These are phyloP conservation scores for Lactarius trivialis DNA, from an alignment of 768 basidiomycete species.

Conservation along the genomic window DNA sequence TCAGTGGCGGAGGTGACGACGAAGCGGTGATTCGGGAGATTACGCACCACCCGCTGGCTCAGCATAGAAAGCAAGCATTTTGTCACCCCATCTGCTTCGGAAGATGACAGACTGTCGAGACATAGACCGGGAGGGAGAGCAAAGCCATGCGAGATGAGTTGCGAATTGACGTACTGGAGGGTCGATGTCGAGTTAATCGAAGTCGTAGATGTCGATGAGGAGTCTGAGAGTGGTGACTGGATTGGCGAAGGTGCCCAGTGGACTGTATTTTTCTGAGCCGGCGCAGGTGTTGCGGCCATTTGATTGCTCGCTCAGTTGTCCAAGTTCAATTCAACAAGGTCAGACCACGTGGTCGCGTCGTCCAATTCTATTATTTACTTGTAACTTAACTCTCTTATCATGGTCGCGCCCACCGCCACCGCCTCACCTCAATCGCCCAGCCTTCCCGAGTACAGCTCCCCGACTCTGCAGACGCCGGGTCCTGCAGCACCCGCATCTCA, in stretches of 20 bases:
- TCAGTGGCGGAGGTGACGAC: neutral
- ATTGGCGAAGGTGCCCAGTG: conserved; percentile 43
- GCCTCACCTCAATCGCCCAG: conserved; percentile 30
- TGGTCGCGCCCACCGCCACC: conserved; percentile 27
- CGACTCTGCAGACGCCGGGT: conserved; percentile 14
- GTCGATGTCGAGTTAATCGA: conserved; percentile 50
- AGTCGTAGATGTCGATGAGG: conserved; percentile 42
- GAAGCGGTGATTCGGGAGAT: neutral
- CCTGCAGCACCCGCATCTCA: conserved; percentile 28
- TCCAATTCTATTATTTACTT: neutral
- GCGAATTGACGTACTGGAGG: conserved; percentile 73
- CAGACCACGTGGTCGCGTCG: conserved; percentile 12
- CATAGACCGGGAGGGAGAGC: conserved; percentile 54
- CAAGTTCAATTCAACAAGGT: neutral
- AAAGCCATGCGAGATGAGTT: conserved; percentile 80
- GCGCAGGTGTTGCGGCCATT: conserved; percentile 18
- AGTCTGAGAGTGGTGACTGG: conserved; percentile 29
- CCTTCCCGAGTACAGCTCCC: conserved; percentile 26
- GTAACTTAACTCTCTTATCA: neutral
- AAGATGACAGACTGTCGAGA: conserved; percentile 54
- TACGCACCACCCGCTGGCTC: conserved; percentile 67
- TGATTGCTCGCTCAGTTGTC: neutral
- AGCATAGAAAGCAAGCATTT: conserved; percentile 76
- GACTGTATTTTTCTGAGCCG: conserved; percentile 37
- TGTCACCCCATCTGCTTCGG: conserved; percentile 50